A percentile compares a stretch with the other conserved stretches of the same genome.
Evolutionary conservation across 495 filamentous ascomycete genomes (phyloP).

Genomic region (Elaphomyces granulatus): DNA sequence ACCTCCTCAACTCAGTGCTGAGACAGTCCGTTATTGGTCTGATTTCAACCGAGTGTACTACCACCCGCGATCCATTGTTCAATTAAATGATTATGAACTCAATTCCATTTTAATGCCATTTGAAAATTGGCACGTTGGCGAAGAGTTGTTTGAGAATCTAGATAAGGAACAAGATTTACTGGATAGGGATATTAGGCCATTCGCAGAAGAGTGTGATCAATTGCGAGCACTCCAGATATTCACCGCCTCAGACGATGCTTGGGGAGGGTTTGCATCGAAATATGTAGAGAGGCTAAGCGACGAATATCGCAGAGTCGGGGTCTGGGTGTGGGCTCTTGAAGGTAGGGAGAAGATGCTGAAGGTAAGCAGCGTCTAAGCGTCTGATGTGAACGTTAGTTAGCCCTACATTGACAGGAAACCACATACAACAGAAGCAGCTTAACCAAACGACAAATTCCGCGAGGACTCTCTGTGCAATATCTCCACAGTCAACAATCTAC

Average conservation of each 20-base stretch:
- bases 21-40: slow-evolving; percentile 82
- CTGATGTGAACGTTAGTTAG: neutral
- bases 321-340: slow-evolving; percentile 80
- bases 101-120: slow-evolving; percentile 66
- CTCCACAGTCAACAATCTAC: slow-evolving; percentile 59
- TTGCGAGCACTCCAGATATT: slow-evolving; percentile 81
- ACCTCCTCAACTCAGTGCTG: slow-evolving; percentile 45
- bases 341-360: slow-evolving; percentile 41
- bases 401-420: neutral
- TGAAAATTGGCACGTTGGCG: slow-evolving; percentile 64
- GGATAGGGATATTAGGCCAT: slow-evolving; percentile 73
- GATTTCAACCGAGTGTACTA: slow-evolving; percentile 87
- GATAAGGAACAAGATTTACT: slow-evolving; percentile 79
- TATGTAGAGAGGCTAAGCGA: slow-evolving; percentile 76
- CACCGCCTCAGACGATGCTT: slow-evolving; percentile 69
- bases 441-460: slow-evolving; percentile 54
- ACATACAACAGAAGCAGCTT: slow-evolving; percentile 32
- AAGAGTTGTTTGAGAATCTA: slow-evolving; percentile 66
- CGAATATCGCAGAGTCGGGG: slow-evolving; percentile 72
- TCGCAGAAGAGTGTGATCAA: slow-evolving; percentile 86
- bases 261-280: slow-evolving; percentile 72
- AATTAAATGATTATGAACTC: slow-evolving; percentile 77
- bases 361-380: slow-evolving; percentile 28
- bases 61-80: slow-evolving; percentile 78
- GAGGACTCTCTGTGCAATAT: slow-evolving; percentile 48